phyloP scores from a whole-genome alignment of 768 basidiomycete genomes.

The Phlebiopsis gigantea region DNA sequence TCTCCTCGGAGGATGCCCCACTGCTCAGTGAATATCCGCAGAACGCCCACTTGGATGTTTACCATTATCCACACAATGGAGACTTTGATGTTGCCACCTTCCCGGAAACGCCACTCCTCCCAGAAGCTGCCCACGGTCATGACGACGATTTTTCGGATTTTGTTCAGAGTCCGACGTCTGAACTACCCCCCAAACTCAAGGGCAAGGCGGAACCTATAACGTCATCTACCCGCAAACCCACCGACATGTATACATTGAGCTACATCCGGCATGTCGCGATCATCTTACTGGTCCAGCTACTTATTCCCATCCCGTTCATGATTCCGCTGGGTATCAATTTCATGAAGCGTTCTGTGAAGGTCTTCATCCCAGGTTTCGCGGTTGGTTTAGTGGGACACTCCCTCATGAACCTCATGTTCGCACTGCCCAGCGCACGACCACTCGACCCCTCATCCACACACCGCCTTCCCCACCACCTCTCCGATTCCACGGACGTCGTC shows the following conservation, averaged over 20 bases:
- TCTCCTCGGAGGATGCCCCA: slow-evolving; percentile 4
- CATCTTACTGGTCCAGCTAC: slow-evolving; percentile 8
- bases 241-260: not conserved
- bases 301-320: slow-evolving; percentile 13
- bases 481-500: not conserved
- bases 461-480: not conserved
- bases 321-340: slow-evolving; percentile 9
- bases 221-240: not conserved
- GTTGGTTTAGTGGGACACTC: slow-evolving; percentile 5
- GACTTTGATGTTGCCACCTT: slow-evolving; percentile 6
- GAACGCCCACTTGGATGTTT: not conserved
- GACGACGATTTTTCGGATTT: slow-evolving; percentile 11
- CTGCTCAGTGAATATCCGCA: slow-evolving; percentile 3
- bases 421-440: not conserved
- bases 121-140: not conserved
- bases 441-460: not conserved
- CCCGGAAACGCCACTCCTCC: slow-evolving; percentile 10
- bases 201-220: not conserved
- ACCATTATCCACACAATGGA: not conserved
- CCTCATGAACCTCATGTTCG: not conserved
- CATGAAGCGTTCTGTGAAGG: slow-evolving; percentile 8
- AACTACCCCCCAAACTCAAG: slow-evolving; percentile 2
- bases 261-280: slow-evolving; percentile 9
- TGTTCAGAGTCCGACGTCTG: slow-evolving; percentile 4
- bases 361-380: slow-evolving; percentile 7